Percentiles rank a stretch among this genome's conserved stretches.
phyloP scores from a whole-genome alignment of 371 early-diverging fungal species.

The Mucor ambiguus region DNA sequence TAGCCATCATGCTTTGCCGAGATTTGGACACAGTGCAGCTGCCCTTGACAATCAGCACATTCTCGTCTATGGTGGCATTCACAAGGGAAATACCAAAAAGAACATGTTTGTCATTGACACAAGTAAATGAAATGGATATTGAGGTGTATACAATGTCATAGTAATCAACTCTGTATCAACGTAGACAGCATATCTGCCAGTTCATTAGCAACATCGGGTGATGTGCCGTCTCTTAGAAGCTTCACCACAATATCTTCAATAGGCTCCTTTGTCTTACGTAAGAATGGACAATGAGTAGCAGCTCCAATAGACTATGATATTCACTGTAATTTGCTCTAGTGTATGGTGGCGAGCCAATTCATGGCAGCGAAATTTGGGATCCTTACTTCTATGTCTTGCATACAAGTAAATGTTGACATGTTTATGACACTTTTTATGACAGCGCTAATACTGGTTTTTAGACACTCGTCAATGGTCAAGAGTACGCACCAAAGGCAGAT shows the following conservation, averaged over 20 bases:
- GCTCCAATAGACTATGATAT: not conserved
- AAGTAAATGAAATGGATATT: conserved; percentile 26
- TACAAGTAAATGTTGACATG: conserved; percentile 19
- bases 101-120: conserved; percentile 56
- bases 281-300: not conserved
- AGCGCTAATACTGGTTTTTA: not conserved
- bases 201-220: conserved; percentile 24
- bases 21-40: conserved; percentile 55
- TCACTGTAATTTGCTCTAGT: conserved; percentile 13
- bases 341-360: conserved; percentile 32
- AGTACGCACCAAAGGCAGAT: conserved; percentile 51
- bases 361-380: conserved; percentile 28
- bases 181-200: conserved; percentile 27
- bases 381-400: conserved; percentile 31
- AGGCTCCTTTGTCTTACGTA: conserved; percentile 29
- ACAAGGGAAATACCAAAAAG: conserved; percentile 35
- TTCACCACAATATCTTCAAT: conserved; percentile 20
- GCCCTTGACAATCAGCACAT: conserved; percentile 47
- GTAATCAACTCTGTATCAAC: not conserved
- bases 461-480: conserved; percentile 51
- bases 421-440: not conserved
- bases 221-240: conserved; percentile 29
- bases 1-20: conserved; percentile 34
- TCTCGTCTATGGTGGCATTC: conserved; percentile 52
- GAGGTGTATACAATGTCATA: not conserved